phyloP scores from a whole-genome alignment of 73 alveolate genomes.

The Strombidium stylifer region DNA sequence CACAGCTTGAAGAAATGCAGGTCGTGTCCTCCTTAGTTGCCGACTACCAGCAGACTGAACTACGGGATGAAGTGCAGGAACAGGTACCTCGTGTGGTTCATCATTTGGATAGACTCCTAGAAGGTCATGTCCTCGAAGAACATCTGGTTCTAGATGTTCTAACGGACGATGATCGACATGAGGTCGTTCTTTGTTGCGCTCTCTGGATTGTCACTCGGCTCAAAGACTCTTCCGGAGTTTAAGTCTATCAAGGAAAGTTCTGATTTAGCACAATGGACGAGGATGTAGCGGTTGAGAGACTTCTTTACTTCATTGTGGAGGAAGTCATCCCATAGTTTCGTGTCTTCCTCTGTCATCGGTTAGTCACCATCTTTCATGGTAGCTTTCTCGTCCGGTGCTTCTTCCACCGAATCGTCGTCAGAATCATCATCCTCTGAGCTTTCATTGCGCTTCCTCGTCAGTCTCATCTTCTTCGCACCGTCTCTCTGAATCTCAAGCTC shows the following conservation, averaged over 20 bases:
- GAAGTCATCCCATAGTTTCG: neutral
- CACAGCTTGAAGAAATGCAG: slow-evolving; percentile 27
- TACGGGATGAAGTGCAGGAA: slow-evolving; percentile 28
- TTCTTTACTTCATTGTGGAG: neutral
- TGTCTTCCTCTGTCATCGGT: neutral
- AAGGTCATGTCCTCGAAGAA: slow-evolving; percentile 20
- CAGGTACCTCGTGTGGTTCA: slow-evolving; percentile 18
- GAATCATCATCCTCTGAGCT: neutral
- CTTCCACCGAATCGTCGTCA: slow-evolving; percentile 26
- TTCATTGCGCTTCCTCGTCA: neutral
- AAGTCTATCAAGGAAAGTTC: slow-evolving; percentile 22
- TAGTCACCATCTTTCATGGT: slow-evolving; percentile 2
- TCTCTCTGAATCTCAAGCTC: neutral
- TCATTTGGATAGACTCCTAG: neutral
- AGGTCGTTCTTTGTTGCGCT: neutral
- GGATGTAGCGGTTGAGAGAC: slow-evolving; percentile 4
- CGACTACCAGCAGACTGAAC: slow-evolving; percentile 19
- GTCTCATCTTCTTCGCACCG: neutral
- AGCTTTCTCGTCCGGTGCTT: neutral
- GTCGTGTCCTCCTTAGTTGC: slow-evolving; percentile 40
- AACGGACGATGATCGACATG: neutral
- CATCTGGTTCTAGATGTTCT: slow-evolving; percentile 3
- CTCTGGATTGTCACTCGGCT: neutral
- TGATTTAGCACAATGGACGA: slow-evolving; percentile 28
- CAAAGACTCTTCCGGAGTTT: slow-evolving; percentile 14